A percentile compares a stretch with the other conserved stretches of the same genome.
Conservation (phyloP, 257 asterid genomes). For the Striga asiatica region DNA sequence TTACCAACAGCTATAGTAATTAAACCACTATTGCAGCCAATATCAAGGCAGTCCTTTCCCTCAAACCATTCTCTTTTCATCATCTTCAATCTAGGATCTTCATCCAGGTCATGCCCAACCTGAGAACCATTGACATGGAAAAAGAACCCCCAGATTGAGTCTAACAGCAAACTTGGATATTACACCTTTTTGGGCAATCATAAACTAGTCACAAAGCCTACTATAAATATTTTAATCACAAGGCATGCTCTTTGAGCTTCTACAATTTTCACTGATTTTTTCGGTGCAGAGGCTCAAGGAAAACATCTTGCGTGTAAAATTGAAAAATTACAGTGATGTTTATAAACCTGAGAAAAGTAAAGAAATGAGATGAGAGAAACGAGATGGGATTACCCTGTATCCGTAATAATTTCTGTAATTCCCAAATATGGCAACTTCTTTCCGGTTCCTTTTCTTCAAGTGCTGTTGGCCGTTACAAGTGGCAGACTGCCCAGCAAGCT, state of each 20-base stretch:
- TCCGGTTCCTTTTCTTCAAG: constrained; percentile 3
- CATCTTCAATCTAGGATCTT: constrained; percentile 75
- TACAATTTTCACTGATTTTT: too few relatives aligned
- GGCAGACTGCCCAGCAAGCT: constrained; percentile 9
- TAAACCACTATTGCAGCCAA: constrained; percentile 90
- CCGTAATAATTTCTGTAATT: too few relatives aligned
- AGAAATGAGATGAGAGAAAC: neutral
- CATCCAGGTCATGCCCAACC: constrained; percentile 59
- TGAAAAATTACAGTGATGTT: neutral
- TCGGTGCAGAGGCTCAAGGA: neutral
- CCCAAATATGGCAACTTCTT: too few relatives aligned
- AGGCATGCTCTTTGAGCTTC: constrained; percentile 1
- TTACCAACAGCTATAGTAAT: constrained; percentile 72
- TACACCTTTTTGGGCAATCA: neutral
- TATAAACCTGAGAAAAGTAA: neutral
- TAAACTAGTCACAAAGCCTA: neutral
- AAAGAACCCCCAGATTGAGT: constrained; percentile 1
- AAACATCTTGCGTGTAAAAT: neutral
- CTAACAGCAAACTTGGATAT: neutral
- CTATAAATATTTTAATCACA: neutral
- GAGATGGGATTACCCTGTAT: neutral
- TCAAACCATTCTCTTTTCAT: constrained; percentile 91
- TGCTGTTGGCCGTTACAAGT: constrained; percentile 1
- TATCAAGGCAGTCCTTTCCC: constrained; percentile 91
- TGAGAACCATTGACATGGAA: constrained; percentile 19